Conservation (phyloP, 2,329 filamentous ascomycete species). For the Trichophyton simii region DNA sequence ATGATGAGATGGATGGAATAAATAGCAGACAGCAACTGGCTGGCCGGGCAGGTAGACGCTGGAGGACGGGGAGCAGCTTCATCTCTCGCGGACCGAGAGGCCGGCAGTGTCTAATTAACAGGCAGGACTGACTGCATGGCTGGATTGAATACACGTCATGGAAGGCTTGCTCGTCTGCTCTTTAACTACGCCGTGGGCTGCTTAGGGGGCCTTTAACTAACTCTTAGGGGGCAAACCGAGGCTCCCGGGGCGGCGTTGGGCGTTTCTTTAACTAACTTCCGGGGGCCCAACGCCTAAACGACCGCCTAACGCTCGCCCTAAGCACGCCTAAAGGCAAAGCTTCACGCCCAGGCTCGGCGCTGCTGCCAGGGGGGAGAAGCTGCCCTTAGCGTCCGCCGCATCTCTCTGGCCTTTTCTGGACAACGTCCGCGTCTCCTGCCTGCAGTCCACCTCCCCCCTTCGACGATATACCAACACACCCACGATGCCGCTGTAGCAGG, state of each 20-base stretch:
- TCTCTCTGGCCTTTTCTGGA: background rate
- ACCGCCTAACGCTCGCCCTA: background rate
- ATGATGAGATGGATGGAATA: too few relatives aligned
- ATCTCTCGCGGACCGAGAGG: background rate
- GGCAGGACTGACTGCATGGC: background rate
- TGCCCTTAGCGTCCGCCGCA: background rate
- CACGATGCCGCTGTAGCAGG: background rate
- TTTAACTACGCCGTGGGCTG: background rate
- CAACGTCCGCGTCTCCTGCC: background rate
- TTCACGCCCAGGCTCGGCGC: background rate
- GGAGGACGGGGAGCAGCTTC: too few relatives aligned
- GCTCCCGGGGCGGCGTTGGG: background rate
- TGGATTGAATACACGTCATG: background rate
- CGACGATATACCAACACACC: background rate
- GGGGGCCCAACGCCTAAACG: background rate
- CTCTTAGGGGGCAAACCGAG: background rate
- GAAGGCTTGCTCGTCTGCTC: background rate
- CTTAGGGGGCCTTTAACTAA: background rate
- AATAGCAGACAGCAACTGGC: too few relatives aligned
- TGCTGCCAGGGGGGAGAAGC: background rate
- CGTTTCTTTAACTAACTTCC: background rate
- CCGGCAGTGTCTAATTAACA: background rate
- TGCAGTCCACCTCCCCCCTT: background rate
- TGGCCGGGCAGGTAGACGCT: too few relatives aligned
- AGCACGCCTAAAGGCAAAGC: background rate